Base-by-base conservation (phyloP, 495 filamentous ascomycete species). In the Melanomma pulvis-pyrius region DNA sequence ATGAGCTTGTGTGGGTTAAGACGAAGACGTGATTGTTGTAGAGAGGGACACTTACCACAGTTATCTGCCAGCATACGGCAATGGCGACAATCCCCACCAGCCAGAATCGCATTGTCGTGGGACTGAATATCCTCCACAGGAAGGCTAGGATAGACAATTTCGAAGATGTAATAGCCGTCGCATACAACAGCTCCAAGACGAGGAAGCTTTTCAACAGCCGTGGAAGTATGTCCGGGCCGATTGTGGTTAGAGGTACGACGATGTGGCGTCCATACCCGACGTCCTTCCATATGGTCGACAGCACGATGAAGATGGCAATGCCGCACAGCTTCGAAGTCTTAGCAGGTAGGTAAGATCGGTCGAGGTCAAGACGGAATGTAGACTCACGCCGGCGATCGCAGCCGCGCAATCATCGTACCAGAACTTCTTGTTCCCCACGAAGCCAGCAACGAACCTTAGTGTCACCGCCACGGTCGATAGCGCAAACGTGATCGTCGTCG, bases 81-180 rank as follows among this genome's bases (percentile, higher is more conserved):
- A 52, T 7, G 12, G 2, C 19, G 7, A 52, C 3, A 52, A 52
- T 13, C 5, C 49, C 49, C 13, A 52, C 25, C 2, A 52, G 49
- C 12, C 12, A 25, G 21, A 5, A 52, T 8, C 49, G 8, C 49
- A 52, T 52, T 24, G 49, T n/a, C 7, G 49, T 52, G 5, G 11
- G 19, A 25, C 49, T 29, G 17, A 52, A 52, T 24, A 52, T 52
- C 21, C 49, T 24, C 49, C 49, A 52, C 49, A 52, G 25, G 25
- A 52, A 52, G 2, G 25, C 25, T 3, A 52, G 12, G 5, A 52
- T 52, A 21, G 49, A 52, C 3, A 24, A 17, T 21, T 52, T 52
- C 13, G 49, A 13, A 4, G 49, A 12, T 6, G 49, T 25, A 28
- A 52, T 24, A 2, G 49, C 49, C 5, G 49, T 28, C 13, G 21